These are phyloP conservation scores for Moricandia arvensis DNA, from an alignment of 345 rosid genomes.

Conservation along the genomic window DNA sequence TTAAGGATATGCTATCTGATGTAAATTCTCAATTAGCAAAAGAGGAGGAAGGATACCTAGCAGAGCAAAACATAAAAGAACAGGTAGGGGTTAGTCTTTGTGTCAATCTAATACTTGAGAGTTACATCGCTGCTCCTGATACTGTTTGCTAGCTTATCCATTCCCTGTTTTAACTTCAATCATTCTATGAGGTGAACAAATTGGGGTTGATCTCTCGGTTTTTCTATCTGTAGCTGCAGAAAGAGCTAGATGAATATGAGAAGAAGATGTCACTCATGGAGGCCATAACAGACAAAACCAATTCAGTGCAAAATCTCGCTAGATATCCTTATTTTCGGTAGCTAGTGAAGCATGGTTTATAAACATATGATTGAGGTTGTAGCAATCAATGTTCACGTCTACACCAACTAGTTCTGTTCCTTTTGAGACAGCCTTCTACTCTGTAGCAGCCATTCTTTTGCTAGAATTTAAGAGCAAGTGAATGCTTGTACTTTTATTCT, in stretches of 20 bases:
- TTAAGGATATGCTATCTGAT: slow-evolving; percentile 44
- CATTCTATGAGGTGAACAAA: neutral
- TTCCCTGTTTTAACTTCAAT: neutral
- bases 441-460: neutral
- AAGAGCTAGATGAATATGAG: slow-evolving; percentile 55
- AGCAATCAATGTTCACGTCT: neutral
- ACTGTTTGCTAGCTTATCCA: slow-evolving; percentile 4
- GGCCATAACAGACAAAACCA: slow-evolving; percentile 47
- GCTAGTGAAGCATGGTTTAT: neutral
- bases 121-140: neutral
- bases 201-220: neutral
- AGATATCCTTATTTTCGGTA: slow-evolving; percentile 56
- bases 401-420: neutral
- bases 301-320: slow-evolving; percentile 50
- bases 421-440: neutral
- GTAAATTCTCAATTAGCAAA: slow-evolving; percentile 42
- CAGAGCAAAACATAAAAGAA: slow-evolving; percentile 50
- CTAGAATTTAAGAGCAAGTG: neutral
- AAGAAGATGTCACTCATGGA: slow-evolving; percentile 64
- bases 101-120: neutral
- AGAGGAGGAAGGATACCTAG: slow-evolving; percentile 54
- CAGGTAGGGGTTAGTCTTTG: slow-evolving; percentile 42
- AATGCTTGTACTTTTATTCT: neutral
- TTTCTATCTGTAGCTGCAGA: slow-evolving; percentile 50
- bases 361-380: no score